phyloP scores from a whole-genome alignment of 2,329 filamentous ascomycete genomes.

The Conoideocrella luteorostrata region DNA sequence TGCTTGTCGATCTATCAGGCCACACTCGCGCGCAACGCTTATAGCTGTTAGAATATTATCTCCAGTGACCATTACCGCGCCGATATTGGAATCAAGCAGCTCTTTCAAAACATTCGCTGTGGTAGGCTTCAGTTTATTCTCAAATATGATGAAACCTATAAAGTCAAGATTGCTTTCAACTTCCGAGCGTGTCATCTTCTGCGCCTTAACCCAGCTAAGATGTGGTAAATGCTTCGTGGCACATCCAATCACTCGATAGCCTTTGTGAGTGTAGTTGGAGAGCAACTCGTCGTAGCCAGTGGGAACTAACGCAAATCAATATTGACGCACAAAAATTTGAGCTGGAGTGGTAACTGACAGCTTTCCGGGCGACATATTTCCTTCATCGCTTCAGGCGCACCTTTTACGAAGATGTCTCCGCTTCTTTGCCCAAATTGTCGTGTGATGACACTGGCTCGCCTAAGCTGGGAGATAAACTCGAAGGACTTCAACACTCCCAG shows the following conservation, averaged over 20 bases:
- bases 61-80: slow-evolving; percentile 92
- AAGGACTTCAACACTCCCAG: slow-evolving; percentile 87
- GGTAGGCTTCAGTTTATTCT: slow-evolving; percentile 93
- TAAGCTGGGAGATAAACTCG: slow-evolving; percentile 89
- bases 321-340: neutral
- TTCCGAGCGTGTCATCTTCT: slow-evolving; percentile 84
- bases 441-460: slow-evolving; percentile 88
- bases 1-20: slow-evolving; percentile 69
- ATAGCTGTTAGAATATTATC: slow-evolving; percentile 97
- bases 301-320: slow-evolving; percentile 51
- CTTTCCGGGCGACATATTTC: slow-evolving; percentile 82
- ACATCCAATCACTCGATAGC: slow-evolving; percentile 93
- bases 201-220: slow-evolving; percentile 87
- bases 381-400: slow-evolving; percentile 92
- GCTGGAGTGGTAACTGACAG: slow-evolving; percentile 49
- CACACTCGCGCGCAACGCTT: slow-evolving; percentile 87
- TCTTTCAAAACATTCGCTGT: slow-evolving; percentile 78
- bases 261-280: slow-evolving; percentile 87
- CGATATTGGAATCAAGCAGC: slow-evolving; percentile 74
- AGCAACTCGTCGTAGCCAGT: slow-evolving; percentile 84
- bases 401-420: slow-evolving; percentile 88
- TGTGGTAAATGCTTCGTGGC: slow-evolving; percentile 83
- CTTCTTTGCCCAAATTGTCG: slow-evolving; percentile 79
- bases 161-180: slow-evolving; percentile 82
- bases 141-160: slow-evolving; percentile 94